phyloP scores from a whole-genome alignment of 2,329 filamentous ascomycete species.

The Venturia pyrina region DNA sequence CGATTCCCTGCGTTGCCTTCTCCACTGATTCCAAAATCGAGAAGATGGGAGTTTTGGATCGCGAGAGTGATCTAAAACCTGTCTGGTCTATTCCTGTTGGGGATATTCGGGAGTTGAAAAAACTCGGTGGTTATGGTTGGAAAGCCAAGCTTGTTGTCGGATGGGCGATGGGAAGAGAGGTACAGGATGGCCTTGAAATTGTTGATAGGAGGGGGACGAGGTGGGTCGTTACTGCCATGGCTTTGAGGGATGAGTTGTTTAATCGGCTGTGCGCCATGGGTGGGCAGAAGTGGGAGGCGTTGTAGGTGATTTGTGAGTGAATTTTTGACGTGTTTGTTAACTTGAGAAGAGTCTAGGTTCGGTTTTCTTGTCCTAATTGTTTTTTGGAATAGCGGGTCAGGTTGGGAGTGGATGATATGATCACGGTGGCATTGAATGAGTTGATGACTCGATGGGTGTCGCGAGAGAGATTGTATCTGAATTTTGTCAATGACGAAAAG shows the following conservation, averaged over 20 bases:
- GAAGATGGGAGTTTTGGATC: conserved; percentile 36
- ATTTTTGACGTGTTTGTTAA: neutral
- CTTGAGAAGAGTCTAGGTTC: neutral
- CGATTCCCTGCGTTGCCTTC: conserved; percentile 59
- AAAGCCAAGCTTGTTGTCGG: conserved; percentile 75
- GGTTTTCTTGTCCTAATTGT: neutral
- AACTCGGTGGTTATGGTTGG: conserved; percentile 74
- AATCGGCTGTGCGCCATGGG: conserved; percentile 70
- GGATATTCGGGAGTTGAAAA: conserved; percentile 65
- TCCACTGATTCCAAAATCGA: conserved; percentile 42
- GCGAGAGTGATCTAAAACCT: conserved; percentile 41
- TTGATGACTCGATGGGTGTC: too few relatives aligned
- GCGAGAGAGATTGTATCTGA: too few relatives aligned
- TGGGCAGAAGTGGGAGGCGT: conserved; percentile 73
- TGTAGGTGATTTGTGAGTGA: conserved; percentile 34
- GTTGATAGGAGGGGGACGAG: conserved; percentile 41
- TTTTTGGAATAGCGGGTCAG: neutral
- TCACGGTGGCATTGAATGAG: too few relatives aligned
- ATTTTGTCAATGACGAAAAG: too few relatives aligned
- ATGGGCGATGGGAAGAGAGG: conserved; percentile 63
- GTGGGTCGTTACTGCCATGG: conserved; percentile 60
- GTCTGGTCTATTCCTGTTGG: conserved; percentile 60
- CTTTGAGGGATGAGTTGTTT: conserved; percentile 66
- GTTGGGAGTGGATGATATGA: too few relatives aligned
- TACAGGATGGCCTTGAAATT: conserved; percentile 66